Percentiles rank a stretch among this genome's conserved stretches.
phyloP scores from a whole-genome alignment of 2,329 filamentous ascomycete species.

The Diplodia scrobiculata region DNA sequence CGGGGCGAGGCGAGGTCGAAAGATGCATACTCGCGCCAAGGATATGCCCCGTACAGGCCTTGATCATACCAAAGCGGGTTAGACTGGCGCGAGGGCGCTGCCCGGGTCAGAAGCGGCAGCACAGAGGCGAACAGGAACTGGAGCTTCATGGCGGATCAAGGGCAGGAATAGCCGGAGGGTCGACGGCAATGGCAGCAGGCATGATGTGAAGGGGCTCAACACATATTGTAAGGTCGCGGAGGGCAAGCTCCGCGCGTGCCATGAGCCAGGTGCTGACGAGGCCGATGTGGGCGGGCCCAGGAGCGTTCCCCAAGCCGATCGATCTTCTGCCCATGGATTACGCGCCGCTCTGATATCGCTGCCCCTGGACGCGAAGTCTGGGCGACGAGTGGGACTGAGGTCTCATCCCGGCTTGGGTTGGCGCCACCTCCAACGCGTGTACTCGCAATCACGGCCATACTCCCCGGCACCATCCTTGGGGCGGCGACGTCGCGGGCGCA shows the following conservation, averaged over 20 bases:
- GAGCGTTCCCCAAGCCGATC: background rate
- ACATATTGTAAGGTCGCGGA: background rate
- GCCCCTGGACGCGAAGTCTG: background rate
- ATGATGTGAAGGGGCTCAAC: background rate
- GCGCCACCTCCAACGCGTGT: no score
- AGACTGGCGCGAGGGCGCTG: conserved; percentile 18
- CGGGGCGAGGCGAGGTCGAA: conserved; percentile 29
- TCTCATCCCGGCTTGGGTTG: no score
- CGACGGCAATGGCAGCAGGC: background rate
- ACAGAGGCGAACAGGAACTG: conserved; percentile 5
- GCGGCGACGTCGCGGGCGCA: background rate
- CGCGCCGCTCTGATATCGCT: background rate
- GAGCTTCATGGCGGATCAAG: conserved; percentile 12
- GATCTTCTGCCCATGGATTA: background rate
- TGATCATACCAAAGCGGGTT: conserved; percentile 30
- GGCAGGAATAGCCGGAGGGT: conserved; percentile 3
- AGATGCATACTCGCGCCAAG: conserved; percentile 24
- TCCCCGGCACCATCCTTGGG: no score
- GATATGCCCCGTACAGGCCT: conserved; percentile 28
- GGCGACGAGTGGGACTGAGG: no score
- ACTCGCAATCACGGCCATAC: no score
- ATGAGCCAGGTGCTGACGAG: conserved; percentile 16
- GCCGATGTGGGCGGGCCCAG: conserved; percentile 20
- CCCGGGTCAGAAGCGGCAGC: conserved; percentile 13
- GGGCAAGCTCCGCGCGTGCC: conserved; percentile 15